Evolutionary conservation across 192 early-diverging fungal species (phyloP).

Genomic region (Ambispora gerdemannii): DNA sequence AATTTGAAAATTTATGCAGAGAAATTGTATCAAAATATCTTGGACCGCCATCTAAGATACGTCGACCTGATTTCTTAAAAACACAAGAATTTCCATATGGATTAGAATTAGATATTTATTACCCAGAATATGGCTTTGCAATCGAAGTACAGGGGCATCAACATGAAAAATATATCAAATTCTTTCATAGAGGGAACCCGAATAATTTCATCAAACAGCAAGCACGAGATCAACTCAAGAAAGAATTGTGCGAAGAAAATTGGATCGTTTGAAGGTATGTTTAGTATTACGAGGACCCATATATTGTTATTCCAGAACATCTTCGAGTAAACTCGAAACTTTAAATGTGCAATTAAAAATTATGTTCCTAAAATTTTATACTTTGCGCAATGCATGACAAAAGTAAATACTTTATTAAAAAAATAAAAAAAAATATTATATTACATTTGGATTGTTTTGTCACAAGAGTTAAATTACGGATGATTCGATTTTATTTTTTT

Average conservation of each 20-base stretch:
- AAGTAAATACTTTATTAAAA: too few species aligned
- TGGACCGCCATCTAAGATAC: background rate
- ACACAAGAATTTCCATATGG: background rate
- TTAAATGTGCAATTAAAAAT: too few species aligned
- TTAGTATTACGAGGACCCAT: slow-evolving; percentile 10
- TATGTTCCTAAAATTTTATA: too few species aligned
- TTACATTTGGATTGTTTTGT: too few species aligned
- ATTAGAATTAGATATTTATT: too few species aligned
- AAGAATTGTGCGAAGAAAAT: slow-evolving; percentile 21
- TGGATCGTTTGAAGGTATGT: slow-evolving; percentile 17
- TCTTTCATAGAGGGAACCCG: background rate
- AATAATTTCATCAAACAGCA: slow-evolving; percentile 18
- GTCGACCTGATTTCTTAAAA: background rate
- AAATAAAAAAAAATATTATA: too few species aligned
- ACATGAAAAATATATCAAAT: background rate
- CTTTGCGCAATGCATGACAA: too few species aligned
- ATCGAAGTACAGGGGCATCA: background rate
- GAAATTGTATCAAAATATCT: slow-evolving; percentile 14
- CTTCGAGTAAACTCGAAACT: slow-evolving; percentile 23
- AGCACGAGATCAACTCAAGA: slow-evolving; percentile 22
- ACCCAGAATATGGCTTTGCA: too few species aligned
- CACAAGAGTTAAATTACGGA: too few species aligned
- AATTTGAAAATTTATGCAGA: background rate
- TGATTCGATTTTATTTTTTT: too few species aligned
- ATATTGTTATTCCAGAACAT: slow-evolving; percentile 16